Conservation (phyloP, 1,139 yeast species). For the Candida labiduridarum region DNA sequence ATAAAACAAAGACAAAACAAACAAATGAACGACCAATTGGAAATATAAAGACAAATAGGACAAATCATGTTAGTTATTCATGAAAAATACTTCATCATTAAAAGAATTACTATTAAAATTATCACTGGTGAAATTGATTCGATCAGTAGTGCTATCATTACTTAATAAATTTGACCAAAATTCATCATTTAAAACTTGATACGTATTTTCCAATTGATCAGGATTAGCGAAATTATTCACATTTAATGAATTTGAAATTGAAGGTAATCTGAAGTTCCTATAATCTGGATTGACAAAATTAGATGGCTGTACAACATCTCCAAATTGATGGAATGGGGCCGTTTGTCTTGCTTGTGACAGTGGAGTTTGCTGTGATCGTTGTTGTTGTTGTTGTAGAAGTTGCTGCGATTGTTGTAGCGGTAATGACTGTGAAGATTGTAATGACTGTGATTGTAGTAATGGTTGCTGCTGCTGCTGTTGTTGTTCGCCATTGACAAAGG, state of each 20-base stretch:
- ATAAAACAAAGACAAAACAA: constrained; percentile 1
- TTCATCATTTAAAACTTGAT: constrained; percentile 42
- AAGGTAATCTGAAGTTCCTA: constrained; percentile 12
- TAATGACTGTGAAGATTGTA: no score
- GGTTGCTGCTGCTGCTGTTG: background rate
- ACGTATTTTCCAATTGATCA: constrained; percentile 32
- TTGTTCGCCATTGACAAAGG: background rate
- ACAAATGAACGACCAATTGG: background rate
- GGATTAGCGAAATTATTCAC: constrained; percentile 15
- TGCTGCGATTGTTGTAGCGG: background rate
- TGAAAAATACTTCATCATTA: constrained; percentile 35
- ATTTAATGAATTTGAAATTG: constrained; percentile 8
- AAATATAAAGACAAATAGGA: background rate
- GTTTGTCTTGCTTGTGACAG: background rate
- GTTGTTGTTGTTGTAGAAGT: constrained; percentile 1
- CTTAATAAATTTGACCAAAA: constrained; percentile 47
- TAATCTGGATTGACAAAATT: constrained; percentile 4
- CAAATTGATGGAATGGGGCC: constrained; percentile 6
- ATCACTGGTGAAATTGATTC: constrained; percentile 37
- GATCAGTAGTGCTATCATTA: constrained; percentile 30
- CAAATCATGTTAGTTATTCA: constrained; percentile 13
- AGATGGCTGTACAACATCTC: constrained; percentile 4
- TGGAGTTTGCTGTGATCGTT: background rate
- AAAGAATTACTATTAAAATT: constrained; percentile 17
- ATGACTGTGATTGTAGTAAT: no score